A percentile compares a stretch with the other conserved stretches of the same genome.
These are phyloP conservation scores for Claviceps citrina DNA, from an alignment of 2,329 filamentous ascomycete genomes.

Conservation along the genomic window DNA sequence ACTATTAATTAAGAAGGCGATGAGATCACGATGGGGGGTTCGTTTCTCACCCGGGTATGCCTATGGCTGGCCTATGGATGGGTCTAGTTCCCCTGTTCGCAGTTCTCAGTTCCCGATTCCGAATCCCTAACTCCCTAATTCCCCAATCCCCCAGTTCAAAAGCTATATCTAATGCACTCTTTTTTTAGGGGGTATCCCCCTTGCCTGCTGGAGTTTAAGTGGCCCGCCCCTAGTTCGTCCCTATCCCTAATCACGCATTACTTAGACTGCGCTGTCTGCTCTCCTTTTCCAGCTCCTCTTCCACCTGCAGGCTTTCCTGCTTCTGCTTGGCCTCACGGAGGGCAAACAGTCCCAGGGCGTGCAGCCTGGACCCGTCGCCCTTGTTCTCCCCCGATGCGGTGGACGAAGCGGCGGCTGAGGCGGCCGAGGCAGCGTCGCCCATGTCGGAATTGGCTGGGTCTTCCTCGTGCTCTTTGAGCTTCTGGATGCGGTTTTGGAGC, in stretches of 20 bases:
- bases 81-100: no score
- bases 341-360: slow-evolving; percentile 7
- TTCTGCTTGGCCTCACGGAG: slow-evolving; percentile 42
- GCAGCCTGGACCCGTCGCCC: slow-evolving; percentile 6
- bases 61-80: no score
- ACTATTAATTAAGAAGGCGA: no score
- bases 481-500: slow-evolving; percentile 85
- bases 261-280: slow-evolving; percentile 22
- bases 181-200: no score
- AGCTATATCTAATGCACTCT: no score
- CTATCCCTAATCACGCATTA: neutral
- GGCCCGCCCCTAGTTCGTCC: neutral
- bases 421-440: slow-evolving; percentile 32
- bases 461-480: slow-evolving; percentile 85
- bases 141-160: no score
- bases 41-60: no score
- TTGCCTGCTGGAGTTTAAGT: no score
- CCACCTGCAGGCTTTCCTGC: slow-evolving; percentile 57
- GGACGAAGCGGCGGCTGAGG: slow-evolving; percentile 30
- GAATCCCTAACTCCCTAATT: no score
- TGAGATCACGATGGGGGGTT: no score
- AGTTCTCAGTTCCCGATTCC: no score
- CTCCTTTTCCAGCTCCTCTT: slow-evolving; percentile 40
- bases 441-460: slow-evolving; percentile 62
- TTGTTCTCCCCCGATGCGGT: slow-evolving; percentile 32